Base-by-base conservation (phyloP, 495 filamentous ascomycete species). In the Achaetomiella virescens region DNA sequence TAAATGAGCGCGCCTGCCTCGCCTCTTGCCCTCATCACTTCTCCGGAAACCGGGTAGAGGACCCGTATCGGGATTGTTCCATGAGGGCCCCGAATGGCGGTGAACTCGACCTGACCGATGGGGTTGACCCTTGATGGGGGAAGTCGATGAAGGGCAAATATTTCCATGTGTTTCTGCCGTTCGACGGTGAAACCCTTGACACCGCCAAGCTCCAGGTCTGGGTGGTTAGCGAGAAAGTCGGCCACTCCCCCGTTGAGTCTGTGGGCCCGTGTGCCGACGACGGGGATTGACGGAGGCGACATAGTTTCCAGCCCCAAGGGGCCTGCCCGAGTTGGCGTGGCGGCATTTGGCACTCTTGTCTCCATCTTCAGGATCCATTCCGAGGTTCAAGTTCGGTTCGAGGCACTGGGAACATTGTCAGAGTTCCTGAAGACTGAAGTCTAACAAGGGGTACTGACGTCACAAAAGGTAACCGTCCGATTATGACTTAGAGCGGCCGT, bases 21-120 rank as follows among this genome's bases (percentile, higher is more conserved):
- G 14, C 56, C 51, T 9, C 22, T 33, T 24, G 47, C 52, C 24
- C 46, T 55, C 4, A 48, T 20, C 6, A 29, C 43, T 17, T 60
- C 52, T 6, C 44, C 63, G 0, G 48, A 57, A 2, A 3, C 22
- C 2, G 70, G 70, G 45, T 71, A 73, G 6, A 71, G 57, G 3
- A 70, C 50, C 0, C 71, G 58, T 18, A 70, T 52, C 0, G 66
- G 68, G 14, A 73, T 71, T 0, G 65, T 70, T 11, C 72, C 70
- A 37, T 72, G 62, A 0, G 68, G 72, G 0, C 72, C 71, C 12
- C 60, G 69, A 47, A 70, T 62, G 9, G 68, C 68, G 1, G 66
- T 69, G 58, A 67, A 69, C 31, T 69, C 69, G 14, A 73, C 65
- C 0, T 52, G 38, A 24, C 48, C 54, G 21, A 73, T 73, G 14